Conservation (phyloP, 106 monocot genomes). For the Dendrobium chrysotoxum region DNA sequence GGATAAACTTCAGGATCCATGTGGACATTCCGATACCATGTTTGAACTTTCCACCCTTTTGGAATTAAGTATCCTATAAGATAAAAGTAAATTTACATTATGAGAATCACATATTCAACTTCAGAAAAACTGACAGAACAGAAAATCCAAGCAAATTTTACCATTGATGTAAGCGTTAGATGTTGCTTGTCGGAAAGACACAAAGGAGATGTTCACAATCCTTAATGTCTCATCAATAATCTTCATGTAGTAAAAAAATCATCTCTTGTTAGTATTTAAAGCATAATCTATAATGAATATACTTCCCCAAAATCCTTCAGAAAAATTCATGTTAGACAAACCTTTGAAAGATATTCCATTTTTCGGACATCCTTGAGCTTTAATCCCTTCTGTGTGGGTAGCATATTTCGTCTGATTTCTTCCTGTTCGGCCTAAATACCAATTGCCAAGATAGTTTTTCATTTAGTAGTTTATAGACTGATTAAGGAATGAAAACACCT, state of each 20-base stretch:
- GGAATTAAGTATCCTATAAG: constrained; percentile 75
- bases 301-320: neutral
- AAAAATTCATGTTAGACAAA: constrained; percentile 7
- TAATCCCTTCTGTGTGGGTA: constrained; percentile 48
- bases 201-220: constrained; percentile 69
- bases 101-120: neutral
- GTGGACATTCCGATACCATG: constrained; percentile 86
- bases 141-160: constrained; percentile 20
- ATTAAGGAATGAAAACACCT: neutral
- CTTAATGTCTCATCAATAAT: constrained; percentile 86
- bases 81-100: neutral
- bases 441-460: neutral
- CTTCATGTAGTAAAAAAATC: constrained; percentile 24
- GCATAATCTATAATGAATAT: neutral
- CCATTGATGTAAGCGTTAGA: constrained; percentile 63
- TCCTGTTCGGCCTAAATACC: constrained; percentile 69
- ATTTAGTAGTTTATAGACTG: neutral
- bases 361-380: constrained; percentile 62
- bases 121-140: neutral
- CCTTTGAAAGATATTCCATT: constrained; percentile 92
- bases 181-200: constrained; percentile 71
- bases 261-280: neutral
- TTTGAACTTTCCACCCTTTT: constrained; percentile 81
- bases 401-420: constrained; percentile 56
- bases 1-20: constrained; percentile 80